phyloP scores from a whole-genome alignment of 2,329 filamentous ascomycete species.

The Venturia carpophila region DNA sequence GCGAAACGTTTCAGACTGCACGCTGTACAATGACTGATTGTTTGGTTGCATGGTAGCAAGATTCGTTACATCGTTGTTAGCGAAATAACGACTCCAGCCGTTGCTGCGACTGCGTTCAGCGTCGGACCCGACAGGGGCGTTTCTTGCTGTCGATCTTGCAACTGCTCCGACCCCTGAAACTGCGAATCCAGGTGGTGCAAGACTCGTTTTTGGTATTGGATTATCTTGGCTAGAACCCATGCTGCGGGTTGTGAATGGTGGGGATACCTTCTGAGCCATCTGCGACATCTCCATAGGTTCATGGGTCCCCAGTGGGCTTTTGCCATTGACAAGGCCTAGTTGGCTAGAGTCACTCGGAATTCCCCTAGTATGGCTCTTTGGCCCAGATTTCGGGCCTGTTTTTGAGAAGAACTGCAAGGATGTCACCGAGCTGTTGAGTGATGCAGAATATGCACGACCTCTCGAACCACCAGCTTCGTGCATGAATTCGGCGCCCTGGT shows the following conservation, averaged over 20 bases:
- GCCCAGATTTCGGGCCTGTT: conserved; percentile 22
- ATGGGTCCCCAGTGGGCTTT: conserved; percentile 35
- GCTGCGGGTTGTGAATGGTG: conserved; percentile 25
- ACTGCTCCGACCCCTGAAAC: conserved; percentile 40
- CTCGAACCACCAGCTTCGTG: conserved; percentile 41
- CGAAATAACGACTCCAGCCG: conserved; percentile 73
- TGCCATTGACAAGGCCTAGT: conserved; percentile 52
- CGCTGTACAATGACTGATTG: conserved; percentile 30
- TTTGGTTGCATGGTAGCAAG: conserved; percentile 15
- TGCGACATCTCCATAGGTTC: conserved; percentile 39
- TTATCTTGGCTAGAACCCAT: conserved; percentile 13
- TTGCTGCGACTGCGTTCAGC: conserved; percentile 45
- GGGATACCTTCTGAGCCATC: conserved; percentile 34
- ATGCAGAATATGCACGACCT: conserved; percentile 20
- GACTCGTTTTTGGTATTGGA: conserved; percentile 28
- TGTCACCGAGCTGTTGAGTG: conserved; percentile 31
- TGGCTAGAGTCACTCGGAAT: conserved; percentile 50
- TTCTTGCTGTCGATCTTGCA: conserved; percentile 26
- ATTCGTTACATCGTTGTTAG: conserved; percentile 54
- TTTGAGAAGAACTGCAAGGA: conserved; percentile 32
- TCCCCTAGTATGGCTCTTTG: conserved; percentile 38
- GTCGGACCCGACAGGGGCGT: conserved; percentile 31
- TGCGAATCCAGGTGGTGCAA: background rate
- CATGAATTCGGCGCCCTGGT: conserved; percentile 46
- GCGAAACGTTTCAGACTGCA: conserved; percentile 25